These are phyloP conservation scores for Mycena latifolia DNA, from an alignment of 768 basidiomycete genomes.

Conservation along the genomic window DNA sequence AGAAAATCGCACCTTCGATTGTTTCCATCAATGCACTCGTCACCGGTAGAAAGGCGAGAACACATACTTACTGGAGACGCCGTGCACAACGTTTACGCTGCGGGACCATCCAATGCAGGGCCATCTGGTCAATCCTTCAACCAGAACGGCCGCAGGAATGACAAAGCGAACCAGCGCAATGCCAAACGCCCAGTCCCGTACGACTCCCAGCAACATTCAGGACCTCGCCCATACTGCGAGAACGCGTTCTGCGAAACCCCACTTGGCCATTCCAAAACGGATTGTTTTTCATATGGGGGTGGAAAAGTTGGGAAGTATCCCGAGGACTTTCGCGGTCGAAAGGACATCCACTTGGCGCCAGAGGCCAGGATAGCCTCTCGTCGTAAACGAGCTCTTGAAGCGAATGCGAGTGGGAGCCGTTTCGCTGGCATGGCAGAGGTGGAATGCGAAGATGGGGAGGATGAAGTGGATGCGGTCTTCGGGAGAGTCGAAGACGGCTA, in stretches of 20 bases:
- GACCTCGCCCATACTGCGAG: slow-evolving; percentile 16
- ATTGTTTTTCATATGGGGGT: slow-evolving; percentile 46
- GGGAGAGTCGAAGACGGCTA: not conserved
- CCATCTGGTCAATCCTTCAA: not conserved
- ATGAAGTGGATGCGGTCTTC: not conserved
- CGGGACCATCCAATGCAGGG: not conserved
- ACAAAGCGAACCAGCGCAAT: not conserved
- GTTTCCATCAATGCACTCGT: slow-evolving; percentile 18
- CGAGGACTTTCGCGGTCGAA: slow-evolving; percentile 13
- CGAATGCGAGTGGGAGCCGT: slow-evolving; percentile 11
- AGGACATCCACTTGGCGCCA: slow-evolving; percentile 28
- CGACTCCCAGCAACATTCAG: slow-evolving; percentile 9
- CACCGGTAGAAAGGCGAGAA: slow-evolving; percentile 5
- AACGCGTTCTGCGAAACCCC: slow-evolving; percentile 38
- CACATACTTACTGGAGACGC: too few relatives aligned
- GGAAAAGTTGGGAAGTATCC: slow-evolving; percentile 45
- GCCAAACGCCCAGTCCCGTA: not conserved
- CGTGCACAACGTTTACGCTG: too few relatives aligned
- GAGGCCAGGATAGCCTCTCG: slow-evolving; percentile 22
- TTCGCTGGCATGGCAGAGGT: slow-evolving; percentile 24
- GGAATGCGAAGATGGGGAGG: slow-evolving; percentile 27
- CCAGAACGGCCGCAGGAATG: slow-evolving; percentile 8
- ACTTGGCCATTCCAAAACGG: slow-evolving; percentile 34
- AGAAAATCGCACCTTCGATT: slow-evolving; percentile 17
- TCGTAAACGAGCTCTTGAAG: slow-evolving; percentile 7